These are phyloP conservation scores for Cadophora malorum DNA, from an alignment of 2,329 filamentous ascomycete genomes.

Conservation along the genomic window DNA sequence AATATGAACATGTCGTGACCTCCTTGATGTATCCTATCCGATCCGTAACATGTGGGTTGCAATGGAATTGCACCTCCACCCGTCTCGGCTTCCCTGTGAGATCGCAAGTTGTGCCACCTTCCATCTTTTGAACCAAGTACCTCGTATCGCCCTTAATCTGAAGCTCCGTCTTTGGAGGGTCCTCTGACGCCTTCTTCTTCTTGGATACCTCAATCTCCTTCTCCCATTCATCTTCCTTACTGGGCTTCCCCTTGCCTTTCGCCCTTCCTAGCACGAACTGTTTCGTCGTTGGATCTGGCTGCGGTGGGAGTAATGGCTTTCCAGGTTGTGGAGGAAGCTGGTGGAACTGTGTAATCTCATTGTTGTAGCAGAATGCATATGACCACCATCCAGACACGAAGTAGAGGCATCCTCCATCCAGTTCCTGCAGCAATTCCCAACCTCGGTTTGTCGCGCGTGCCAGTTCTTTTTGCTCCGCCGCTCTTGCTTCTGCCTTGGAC, in stretches of 20 bases:
- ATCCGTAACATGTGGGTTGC: conserved; percentile 67
- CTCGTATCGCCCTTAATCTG: conserved; percentile 70
- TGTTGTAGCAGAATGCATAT: conserved; percentile 76
- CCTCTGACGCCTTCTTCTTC: conserved; percentile 36
- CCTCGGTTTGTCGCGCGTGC: conserved; percentile 70
- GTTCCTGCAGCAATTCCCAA: conserved; percentile 69
- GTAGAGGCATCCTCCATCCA: conserved; percentile 74
- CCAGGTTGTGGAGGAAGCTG: conserved; percentile 67
- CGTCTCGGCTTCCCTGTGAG: conserved; percentile 70
- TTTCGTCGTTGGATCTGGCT: conserved; percentile 67
- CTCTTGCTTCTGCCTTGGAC: conserved; percentile 55
- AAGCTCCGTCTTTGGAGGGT: conserved; percentile 53
- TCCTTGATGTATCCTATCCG: conserved; percentile 78
- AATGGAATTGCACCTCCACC: conserved; percentile 68
- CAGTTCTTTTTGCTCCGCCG: conserved; percentile 70
- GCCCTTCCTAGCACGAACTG: conserved; percentile 69
- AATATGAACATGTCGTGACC: conserved; percentile 72
- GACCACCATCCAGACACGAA: conserved; percentile 78
- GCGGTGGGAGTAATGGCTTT: conserved; percentile 66
- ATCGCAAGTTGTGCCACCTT: conserved; percentile 72
- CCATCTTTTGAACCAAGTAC: conserved; percentile 72
- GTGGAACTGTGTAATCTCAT: conserved; percentile 75
- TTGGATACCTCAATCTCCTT: conserved; percentile 41
- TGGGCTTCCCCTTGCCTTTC: conserved; percentile 39
- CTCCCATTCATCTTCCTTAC: conserved; percentile 45